phyloP scores from a whole-genome alignment of 352 stramenopile species.

The Globisporangium polare region DNA sequence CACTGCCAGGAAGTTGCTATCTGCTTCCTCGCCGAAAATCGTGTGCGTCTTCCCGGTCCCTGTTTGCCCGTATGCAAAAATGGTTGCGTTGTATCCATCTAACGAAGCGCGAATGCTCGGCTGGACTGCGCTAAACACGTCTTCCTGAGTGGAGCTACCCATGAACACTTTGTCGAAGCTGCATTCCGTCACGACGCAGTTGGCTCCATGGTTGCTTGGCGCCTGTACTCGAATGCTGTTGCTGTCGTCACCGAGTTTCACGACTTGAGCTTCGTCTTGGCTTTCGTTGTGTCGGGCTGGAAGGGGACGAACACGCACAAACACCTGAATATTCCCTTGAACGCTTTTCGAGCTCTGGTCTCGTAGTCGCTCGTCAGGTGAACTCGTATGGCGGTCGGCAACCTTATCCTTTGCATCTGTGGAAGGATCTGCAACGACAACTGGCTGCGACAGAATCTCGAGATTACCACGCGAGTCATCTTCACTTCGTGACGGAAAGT shows the following conservation, averaged over 20 bases:
- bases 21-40: conserved; percentile 71
- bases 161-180: conserved; percentile 75
- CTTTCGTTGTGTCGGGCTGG: conserved; percentile 12
- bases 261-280: conserved; percentile 20
- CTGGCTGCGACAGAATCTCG: not conserved
- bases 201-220: conserved; percentile 5
- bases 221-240: conserved; percentile 25
- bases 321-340: conserved; percentile 49
- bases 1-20: not conserved
- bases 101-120: conserved; percentile 64
- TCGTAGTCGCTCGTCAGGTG: not conserved
- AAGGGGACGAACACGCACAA: conserved; percentile 65
- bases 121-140: conserved; percentile 73
- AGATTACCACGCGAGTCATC: not conserved
- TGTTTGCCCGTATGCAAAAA: conserved; percentile 92
- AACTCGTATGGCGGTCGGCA: not conserved
- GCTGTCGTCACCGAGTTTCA: conserved; percentile 26
- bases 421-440: not conserved
- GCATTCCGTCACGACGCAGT: conserved; percentile 52
- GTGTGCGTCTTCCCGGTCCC: conserved; percentile 92
- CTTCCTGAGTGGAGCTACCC: conserved; percentile 52
- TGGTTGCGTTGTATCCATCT: conserved; percentile 85
- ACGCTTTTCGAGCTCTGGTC: not conserved
- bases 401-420: not conserved
- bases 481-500: not conserved